These are phyloP conservation scores for Allium sativum DNA, from an alignment of 106 monocot genomes.

Conservation along the genomic window DNA sequence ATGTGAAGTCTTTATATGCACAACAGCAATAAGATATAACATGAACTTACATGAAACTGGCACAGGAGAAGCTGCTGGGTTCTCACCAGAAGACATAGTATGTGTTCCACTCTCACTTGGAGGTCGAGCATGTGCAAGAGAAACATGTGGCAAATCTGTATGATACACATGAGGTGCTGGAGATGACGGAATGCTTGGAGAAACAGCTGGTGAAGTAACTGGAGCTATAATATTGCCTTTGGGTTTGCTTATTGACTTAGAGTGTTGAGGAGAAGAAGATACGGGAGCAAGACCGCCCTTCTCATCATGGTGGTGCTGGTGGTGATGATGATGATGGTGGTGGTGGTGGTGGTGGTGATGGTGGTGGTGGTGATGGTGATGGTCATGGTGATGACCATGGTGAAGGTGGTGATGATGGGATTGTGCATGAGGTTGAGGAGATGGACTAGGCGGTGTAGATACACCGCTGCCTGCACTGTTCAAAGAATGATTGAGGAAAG, in stretches of 20 bases:
- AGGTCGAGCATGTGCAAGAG: constrained; percentile 53
- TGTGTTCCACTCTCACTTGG: constrained; percentile 34
- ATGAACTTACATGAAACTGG: constrained; percentile 65
- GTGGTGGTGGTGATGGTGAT: constrained; percentile 46
- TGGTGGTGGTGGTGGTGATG: constrained; percentile 26
- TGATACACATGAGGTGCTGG: background rate
- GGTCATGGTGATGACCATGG: constrained; percentile 46
- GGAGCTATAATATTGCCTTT: constrained; percentile 17
- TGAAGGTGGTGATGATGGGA: constrained; percentile 9
- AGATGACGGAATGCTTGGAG: constrained; percentile 6
- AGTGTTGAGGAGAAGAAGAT: constrained; percentile 23
- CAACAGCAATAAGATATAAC: background rate
- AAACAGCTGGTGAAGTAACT: constrained; percentile 20
- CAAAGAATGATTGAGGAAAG: constrained; percentile 76
- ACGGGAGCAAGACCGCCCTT: constrained; percentile 30
- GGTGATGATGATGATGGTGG: constrained; percentile 51
- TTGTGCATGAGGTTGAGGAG: constrained; percentile 32
- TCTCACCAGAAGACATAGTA: constrained; percentile 17
- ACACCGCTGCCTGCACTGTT: constrained; percentile 19
- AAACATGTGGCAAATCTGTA: constrained; percentile 17
- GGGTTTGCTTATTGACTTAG: constrained; percentile 15
- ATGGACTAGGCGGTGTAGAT: constrained; percentile 42
- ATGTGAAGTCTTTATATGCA: no score
- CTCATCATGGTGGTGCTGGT: constrained; percentile 31
- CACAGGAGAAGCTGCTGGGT: constrained; percentile 24